These are phyloP conservation scores for Hippophae tibetana DNA, from an alignment of 306 rosid genomes.

Conservation along the genomic window DNA sequence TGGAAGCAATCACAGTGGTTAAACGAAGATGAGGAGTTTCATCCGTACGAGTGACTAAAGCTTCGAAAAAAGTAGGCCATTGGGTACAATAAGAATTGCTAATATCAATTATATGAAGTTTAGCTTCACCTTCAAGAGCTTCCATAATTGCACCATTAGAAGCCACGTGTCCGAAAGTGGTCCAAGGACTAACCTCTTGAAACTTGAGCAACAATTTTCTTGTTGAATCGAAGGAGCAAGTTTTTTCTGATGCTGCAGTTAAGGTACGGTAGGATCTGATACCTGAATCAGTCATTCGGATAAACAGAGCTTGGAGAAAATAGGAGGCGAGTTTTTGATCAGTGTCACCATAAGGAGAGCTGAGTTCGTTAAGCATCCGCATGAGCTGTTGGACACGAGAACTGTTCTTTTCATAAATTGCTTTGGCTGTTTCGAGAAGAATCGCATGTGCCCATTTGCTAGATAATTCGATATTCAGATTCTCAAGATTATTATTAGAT, in stretches of 20 bases:
- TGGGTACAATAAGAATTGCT: conserved; percentile 93
- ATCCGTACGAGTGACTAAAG: conserved; percentile 64
- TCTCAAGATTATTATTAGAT: background rate
- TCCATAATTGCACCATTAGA: conserved; percentile 85
- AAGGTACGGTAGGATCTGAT: conserved; percentile 52
- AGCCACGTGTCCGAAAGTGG: conserved; percentile 89
- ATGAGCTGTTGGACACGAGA: conserved; percentile 58
- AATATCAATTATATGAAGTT: conserved; percentile 65
- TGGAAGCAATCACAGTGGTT: conserved; percentile 48
- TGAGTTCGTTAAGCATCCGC: conserved; percentile 93
- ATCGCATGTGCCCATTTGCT: conserved; percentile 57
- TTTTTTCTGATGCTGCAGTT: conserved; percentile 56
- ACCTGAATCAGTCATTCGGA: conserved; percentile 72
- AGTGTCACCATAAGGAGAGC: conserved; percentile 76
- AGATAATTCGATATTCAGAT: conserved; percentile 54
- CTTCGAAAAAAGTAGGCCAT: conserved; percentile 90
- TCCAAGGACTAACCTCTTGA: conserved; percentile 90
- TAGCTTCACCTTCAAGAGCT: conserved; percentile 69
- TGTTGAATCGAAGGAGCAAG: conserved; percentile 75
- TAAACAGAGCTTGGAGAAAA: conserved; percentile 74
- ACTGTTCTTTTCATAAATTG: conserved; percentile 60
- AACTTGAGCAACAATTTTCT: conserved; percentile 64
- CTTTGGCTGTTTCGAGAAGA: conserved; percentile 61
- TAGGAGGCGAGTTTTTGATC: conserved; percentile 73
- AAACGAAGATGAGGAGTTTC: conserved; percentile 73